These are phyloP conservation scores for Aurinia saxatilis DNA, from an alignment of 345 rosid species.

Conservation along the genomic window DNA sequence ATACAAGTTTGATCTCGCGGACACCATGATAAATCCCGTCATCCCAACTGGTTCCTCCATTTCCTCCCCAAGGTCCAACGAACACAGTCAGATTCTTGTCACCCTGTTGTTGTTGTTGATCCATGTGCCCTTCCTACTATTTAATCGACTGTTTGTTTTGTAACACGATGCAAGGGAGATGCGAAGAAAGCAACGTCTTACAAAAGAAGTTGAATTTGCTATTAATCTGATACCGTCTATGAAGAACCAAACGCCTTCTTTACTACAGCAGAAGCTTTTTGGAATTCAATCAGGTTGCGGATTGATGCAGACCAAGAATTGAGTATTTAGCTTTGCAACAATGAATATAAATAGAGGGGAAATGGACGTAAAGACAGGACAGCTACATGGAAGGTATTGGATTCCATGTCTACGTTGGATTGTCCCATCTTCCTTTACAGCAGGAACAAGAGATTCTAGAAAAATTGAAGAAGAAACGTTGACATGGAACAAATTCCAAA, in stretches of 20 bases:
- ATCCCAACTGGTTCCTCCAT: conserved; percentile 67
- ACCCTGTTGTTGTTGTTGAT: conserved; percentile 9
- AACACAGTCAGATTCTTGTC: conserved; percentile 23
- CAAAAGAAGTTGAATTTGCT: neutral
- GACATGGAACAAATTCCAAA: conserved; percentile 20
- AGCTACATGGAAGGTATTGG: conserved; percentile 16
- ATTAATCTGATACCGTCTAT: conserved; percentile 1
- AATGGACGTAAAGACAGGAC: neutral
- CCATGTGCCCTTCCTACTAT: conserved; percentile 16
- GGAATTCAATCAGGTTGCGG: neutral
- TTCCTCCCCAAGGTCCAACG: conserved; percentile 83
- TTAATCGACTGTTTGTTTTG: neutral
- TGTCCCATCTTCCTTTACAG: conserved; percentile 8
- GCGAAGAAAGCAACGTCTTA: conserved; percentile 3
- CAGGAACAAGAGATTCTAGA: conserved; percentile 17
- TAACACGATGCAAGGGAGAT: conserved; percentile 1
- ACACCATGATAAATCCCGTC: conserved; percentile 63
- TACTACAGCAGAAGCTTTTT: neutral
- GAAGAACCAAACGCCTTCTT: conserved; percentile 4
- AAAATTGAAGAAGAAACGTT: conserved; percentile 24
- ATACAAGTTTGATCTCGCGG: conserved; percentile 51
- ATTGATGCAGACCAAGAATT: neutral
- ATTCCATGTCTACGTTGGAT: conserved; percentile 10
- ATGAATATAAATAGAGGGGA: conserved; percentile 2
- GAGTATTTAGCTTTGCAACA: neutral